These are phyloP conservation scores for Nicotiana otophora DNA, from an alignment of 257 asterid genomes.

Conservation along the genomic window DNA sequence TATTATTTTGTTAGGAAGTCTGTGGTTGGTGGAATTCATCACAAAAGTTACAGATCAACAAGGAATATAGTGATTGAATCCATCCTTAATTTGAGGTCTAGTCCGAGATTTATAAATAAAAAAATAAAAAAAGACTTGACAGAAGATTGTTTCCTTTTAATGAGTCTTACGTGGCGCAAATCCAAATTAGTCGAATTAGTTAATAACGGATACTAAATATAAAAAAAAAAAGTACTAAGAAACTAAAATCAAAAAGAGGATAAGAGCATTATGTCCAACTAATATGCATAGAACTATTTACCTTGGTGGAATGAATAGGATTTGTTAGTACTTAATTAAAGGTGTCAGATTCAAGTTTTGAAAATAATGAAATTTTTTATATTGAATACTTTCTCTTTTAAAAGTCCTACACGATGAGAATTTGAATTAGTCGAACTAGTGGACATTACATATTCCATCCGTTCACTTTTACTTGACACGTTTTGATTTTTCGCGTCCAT, in stretches of 20 bases:
- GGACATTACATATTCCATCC: no score
- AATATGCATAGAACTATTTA: no score
- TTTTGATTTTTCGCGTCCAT: no score
- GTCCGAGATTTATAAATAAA: not conserved
- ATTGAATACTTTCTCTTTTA: not conserved
- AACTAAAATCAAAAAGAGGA: not conserved
- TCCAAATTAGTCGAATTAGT: not conserved
- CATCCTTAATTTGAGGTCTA: accelerated
- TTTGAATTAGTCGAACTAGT: not conserved
- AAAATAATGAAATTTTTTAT: no score
- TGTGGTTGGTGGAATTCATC: not conserved
- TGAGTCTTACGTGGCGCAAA: accelerated
- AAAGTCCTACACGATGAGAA: not conserved
- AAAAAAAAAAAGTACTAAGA: no score
- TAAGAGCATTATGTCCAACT: not conserved
- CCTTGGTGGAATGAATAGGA: no score
- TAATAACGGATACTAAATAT: not conserved
- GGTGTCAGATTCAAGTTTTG: no score
- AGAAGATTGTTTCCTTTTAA: no score
- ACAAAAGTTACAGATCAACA: not conserved
- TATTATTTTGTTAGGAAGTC: not conserved
- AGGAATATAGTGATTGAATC: not conserved
- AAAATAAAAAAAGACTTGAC: no score
- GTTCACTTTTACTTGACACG: no score
- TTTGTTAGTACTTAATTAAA: no score